Evolutionary conservation across 1,284 basidiomycete genomes (phyloP).

Genomic region (Papiliotrema flavescens): DNA sequence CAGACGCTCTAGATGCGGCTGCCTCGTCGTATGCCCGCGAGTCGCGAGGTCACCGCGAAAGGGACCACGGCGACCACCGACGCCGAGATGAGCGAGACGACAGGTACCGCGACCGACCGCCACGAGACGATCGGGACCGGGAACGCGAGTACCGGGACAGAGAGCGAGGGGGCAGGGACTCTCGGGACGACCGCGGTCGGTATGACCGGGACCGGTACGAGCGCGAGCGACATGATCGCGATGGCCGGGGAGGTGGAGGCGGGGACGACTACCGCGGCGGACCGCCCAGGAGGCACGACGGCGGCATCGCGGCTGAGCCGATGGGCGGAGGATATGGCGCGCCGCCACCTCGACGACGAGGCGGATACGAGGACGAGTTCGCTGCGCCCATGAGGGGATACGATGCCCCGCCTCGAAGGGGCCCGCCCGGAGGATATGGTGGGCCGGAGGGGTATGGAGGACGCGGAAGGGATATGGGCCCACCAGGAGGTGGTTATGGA

Average conservation of each 20-base stretch:
- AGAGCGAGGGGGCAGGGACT: conserved; percentile 1
- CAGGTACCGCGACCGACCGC: conserved; percentile 12
- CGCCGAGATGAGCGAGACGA: conserved; percentile 14
- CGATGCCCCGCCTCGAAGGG: conserved; percentile 25
- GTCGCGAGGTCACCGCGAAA: conserved; percentile 19
- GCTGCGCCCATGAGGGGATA: conserved; percentile 22
- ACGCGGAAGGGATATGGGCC: conserved; percentile 17
- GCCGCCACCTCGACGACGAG: conserved; percentile 4
- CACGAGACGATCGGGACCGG: conserved; percentile 6
- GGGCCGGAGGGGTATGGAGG: conserved; percentile 31
- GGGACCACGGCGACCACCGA: conserved; percentile 13
- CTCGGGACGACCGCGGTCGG: conserved; percentile 10
- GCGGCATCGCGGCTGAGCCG: conserved; percentile 16
- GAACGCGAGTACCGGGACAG: conserved; percentile 8
- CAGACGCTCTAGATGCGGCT: conserved; percentile 28
- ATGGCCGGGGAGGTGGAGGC: conserved; percentile 3
- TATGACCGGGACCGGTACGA: conserved; percentile 12
- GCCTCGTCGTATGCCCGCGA: conserved; percentile 24
- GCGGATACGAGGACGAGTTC: conserved; percentile 21
- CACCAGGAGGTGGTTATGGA: conserved; percentile 17
- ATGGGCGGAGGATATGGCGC: conserved; percentile 13
- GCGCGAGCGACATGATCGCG: conserved; percentile 8
- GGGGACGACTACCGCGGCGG: conserved; percentile 7
- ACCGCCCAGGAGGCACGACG: conserved; percentile 13
- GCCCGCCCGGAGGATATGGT: conserved; percentile 48